Base-by-base conservation (phyloP, 1,139 yeast genomes). In the Protomyces inundatus region DNA sequence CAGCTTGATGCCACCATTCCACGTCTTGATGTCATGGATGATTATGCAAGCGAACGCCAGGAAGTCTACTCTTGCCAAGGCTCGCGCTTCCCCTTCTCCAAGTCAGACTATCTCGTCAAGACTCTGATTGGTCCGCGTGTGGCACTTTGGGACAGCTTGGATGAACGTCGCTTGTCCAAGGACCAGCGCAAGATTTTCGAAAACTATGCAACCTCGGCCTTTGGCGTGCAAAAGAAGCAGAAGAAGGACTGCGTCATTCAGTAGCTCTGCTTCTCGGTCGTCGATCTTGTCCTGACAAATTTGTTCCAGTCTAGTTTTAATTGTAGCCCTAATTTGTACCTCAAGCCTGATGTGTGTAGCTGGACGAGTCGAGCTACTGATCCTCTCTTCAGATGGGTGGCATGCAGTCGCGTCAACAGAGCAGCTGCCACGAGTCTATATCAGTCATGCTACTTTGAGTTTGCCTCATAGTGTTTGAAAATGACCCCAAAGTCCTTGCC, bases 401-500 rank as follows among this genome's bases (percentile, higher is more conserved):
- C 23, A 23, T 23, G 23, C 23, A 23, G 23, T 23, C 23, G 23
- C 23, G 23, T 23, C 23, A 23, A 23, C 23, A 2, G 23, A 23
- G 23, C 23, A 23, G 23, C 23, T 23, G 23, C 2, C 23, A 23
- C 23, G 23, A 23, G 23, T 23, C 23, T 23, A 23, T 23, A 23
- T 23, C 23, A 23, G 23, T 23, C 1, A 23, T 23, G 23, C 33
- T 16, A 42, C 48, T 42, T 42, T 2, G 48, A 42, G 30, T 14
- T 42, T 3, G 48, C 48, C 32, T 42, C 32, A 16, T 42, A 42
- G 30, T 57, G 74, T 64, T 70, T 68, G 67, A 74, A 75, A 52
- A 74, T 68, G 1, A 74, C 72, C 30, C 76, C 71, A 71, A 75
- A 73, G 67, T 75, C 78, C 55, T 71, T 73, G 36, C 68, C 66